Percentiles rank a stretch among this genome's conserved stretches.
Evolutionary conservation across 106 monocot species (phyloP).

Genomic region (Apostasia ramifera): DNA sequence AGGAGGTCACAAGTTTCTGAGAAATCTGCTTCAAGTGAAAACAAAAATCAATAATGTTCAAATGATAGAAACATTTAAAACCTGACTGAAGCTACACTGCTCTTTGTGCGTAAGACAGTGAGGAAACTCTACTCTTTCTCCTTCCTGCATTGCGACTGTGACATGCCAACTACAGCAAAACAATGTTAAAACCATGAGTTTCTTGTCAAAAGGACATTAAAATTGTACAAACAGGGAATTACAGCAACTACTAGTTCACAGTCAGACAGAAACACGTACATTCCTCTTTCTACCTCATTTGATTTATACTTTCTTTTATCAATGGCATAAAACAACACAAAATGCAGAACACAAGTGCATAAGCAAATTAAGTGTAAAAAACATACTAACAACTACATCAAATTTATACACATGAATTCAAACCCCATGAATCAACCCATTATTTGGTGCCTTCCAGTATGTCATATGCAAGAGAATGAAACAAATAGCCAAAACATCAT

Average conservation of each 20-base stretch:
- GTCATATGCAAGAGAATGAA: not conserved
- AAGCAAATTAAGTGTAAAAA: not conserved
- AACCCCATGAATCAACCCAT: too few species aligned
- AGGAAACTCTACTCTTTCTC: constrained; percentile 34
- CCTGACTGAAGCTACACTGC: constrained; percentile 21
- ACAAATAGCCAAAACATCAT: not conserved
- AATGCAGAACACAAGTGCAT: too few species aligned
- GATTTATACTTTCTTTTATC: too few species aligned
- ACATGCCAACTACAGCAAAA: constrained; percentile 51
- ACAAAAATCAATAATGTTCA: too few species aligned
- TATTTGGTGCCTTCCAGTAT: not conserved
- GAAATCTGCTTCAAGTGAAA: too few species aligned
- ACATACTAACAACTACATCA: not conserved
- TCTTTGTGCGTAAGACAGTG: constrained; percentile 38
- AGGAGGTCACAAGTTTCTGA: too few species aligned
- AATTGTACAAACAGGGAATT: not conserved
- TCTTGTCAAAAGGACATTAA: not conserved
- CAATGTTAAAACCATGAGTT: not conserved
- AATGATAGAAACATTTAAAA: constrained; percentile 5
- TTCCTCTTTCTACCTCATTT: too few species aligned
- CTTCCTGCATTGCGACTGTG: constrained; percentile 35
- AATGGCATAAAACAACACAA: too few species aligned
- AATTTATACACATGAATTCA: not conserved
- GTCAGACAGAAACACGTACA: not conserved
- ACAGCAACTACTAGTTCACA: not conserved